Evolutionary conservation across 306 rosid species (phyloP).

Genomic region (Argentina anserina): DNA sequence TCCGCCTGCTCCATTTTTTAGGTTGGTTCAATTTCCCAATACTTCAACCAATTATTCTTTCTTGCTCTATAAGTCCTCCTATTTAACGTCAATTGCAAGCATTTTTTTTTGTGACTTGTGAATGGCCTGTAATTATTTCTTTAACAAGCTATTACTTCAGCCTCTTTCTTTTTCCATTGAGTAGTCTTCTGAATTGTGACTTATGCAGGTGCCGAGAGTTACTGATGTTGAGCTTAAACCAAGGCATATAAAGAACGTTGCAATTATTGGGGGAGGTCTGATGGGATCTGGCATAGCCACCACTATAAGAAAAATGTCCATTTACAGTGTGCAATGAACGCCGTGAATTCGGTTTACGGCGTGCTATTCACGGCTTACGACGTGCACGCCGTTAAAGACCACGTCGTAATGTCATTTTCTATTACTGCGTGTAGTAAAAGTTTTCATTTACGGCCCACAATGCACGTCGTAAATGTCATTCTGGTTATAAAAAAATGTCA

Average conservation of each 20-base stretch:
- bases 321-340: no score
- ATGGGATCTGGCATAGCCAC: constrained; percentile 99
- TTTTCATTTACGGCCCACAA: no score
- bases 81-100: background rate
- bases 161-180: constrained; percentile 11
- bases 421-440: no score
- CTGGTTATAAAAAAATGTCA: no score
- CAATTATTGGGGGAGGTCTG: constrained; percentile 94
- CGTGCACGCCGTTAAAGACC: no score
- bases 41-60: no score
- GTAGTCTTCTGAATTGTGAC: constrained; percentile 14
- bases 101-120: no score
- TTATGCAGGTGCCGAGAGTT: constrained; percentile 78
- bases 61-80: background rate
- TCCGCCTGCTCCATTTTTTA: background rate
- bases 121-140: background rate
- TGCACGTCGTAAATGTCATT: no score
- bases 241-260: constrained; percentile 77
- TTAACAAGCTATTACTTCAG: background rate
- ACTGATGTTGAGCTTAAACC: constrained; percentile 90
- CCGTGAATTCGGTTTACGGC: no score
- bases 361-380: no score
- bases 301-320: no score
- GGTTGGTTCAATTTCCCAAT: background rate
- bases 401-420: no score